Percentiles rank a stretch among this genome's conserved stretches.
phyloP scores from a whole-genome alignment of 2,329 filamentous ascomycete species.

The Arthrobotrys entomopaga region DNA sequence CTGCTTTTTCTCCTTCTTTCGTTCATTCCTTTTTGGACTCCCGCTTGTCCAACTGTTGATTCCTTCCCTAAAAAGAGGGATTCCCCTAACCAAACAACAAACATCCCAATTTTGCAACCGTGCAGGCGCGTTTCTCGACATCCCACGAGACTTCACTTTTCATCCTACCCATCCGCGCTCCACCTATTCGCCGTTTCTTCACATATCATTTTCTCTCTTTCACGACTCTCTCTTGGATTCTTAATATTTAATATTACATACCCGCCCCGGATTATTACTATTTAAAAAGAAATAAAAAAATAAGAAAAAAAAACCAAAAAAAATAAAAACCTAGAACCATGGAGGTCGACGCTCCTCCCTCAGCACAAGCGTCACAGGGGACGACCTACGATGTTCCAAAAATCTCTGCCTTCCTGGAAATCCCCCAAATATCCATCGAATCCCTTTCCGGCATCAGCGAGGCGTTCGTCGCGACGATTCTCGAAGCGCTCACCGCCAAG shows the following conservation, averaged over 20 bases:
- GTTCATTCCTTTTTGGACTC: slow-evolving; percentile 34
- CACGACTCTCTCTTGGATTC: slow-evolving; percentile 9
- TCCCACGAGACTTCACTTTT: not conserved
- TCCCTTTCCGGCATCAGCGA: slow-evolving; percentile 66
- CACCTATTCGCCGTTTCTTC: too few relatives aligned
- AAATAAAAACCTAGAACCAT: slow-evolving; percentile 26
- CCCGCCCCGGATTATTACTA: not conserved
- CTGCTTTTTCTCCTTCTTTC: not conserved
- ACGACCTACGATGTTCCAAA: slow-evolving; percentile 56
- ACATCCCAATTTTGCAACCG: slow-evolving; percentile 37
- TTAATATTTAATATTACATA: slow-evolving; percentile 24
- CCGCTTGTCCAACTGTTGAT: slow-evolving; percentile 31
- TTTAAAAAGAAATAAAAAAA: not conserved
- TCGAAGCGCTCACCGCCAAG: slow-evolving; percentile 79
- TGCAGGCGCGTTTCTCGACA: slow-evolving; percentile 53
- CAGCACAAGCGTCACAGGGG: slow-evolving; percentile 33
- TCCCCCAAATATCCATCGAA: slow-evolving; percentile 57
- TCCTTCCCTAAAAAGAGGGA: too few relatives aligned
- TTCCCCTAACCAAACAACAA: slow-evolving; percentile 44
- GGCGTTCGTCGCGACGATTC: slow-evolving; percentile 79
- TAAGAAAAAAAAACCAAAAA: not conserved
- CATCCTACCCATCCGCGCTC: too few relatives aligned
- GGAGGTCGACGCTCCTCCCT: slow-evolving; percentile 54
- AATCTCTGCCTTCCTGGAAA: slow-evolving; percentile 58
- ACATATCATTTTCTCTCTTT: not conserved